Percentiles rank a stretch among this genome's conserved stretches.
phyloP scores from a whole-genome alignment of 2,329 filamentous ascomycete species.

The Fusarium burgessii region DNA sequence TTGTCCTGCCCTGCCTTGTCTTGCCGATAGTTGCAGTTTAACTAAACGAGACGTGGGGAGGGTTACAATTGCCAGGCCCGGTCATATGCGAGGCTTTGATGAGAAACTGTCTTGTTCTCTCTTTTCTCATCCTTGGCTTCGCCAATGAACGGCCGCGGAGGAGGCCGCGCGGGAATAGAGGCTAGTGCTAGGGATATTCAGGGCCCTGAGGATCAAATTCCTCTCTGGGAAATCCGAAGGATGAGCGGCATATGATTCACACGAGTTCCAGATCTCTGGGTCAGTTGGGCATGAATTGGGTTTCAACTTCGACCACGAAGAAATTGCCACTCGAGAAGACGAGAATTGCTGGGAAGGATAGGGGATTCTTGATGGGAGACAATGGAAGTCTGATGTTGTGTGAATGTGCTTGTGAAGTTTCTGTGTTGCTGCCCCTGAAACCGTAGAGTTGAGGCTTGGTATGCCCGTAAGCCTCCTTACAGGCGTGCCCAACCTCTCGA shows the following conservation, averaged over 20 bases:
- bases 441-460: background rate
- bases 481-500: background rate
- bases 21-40: background rate
- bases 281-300: slow-evolving; percentile 35
- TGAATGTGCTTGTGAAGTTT: slow-evolving; percentile 10
- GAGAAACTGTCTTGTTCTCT: slow-evolving; percentile 20
- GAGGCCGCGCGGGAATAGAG: slow-evolving; percentile 9
- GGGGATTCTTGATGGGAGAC: background rate
- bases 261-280: slow-evolving; percentile 32
- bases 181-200: background rate
- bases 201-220: slow-evolving; percentile 33
- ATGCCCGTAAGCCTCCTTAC: background rate
- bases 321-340: background rate
- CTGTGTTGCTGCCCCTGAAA: slow-evolving; percentile 9
- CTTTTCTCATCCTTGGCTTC: slow-evolving; percentile 6
- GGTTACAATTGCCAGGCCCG: background rate
- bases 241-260: slow-evolving; percentile 21
- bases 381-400: background rate
- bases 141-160: background rate
- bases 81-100: slow-evolving; percentile 9
- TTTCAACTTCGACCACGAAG: background rate
- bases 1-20: background rate
- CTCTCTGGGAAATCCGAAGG: slow-evolving; percentile 24
- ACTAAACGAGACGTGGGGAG: slow-evolving; percentile 7
- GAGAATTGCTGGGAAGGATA: background rate